Evolutionary conservation across 306 rosid species (phyloP), one percentile per base, ranked within the genome.

Genomic region (Cyamopsis tetragonoloba): DNA sequence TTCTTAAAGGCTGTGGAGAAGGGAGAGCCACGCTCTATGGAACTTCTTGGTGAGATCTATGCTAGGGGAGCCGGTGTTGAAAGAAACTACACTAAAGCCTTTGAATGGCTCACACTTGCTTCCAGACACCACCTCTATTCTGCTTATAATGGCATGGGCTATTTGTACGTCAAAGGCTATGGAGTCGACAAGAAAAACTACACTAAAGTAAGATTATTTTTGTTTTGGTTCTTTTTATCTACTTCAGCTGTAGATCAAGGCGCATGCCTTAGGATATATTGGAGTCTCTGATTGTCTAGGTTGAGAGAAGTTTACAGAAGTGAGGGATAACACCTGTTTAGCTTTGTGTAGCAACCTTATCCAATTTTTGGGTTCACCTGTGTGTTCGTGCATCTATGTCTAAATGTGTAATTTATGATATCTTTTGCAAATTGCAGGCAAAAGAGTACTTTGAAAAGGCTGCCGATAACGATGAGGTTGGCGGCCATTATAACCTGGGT

Each of bases 61-160:
- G 97, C 97, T 6, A 81, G 97, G 71, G 99, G 97, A 49, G 96
- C 96, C 0, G 99, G 96, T 54, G 96, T 95, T 15, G 97, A 90
- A 59, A 85, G 97, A 78, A 89, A 95, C 83, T 90, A 95, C 69
- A 80, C 96, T 1, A 86, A 78, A 75, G 97, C 99, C n/a, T 79
- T 90, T 28, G 95, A 90, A 51, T 95, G 99, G 96, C 96, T 95
- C 31, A 80, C 86, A 1, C 96, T 82, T 48, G 99, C 99, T 27
- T 88, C 97, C 9, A 83, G 78, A 48, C 99, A 88, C 65, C 90
- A 84, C 13, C 82, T 84, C 3, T 90, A 66, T 76, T 86, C 97
- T 8, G 96, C 99, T 47, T 95, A 88, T 64, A 95, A 95, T 76
- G 99, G 99, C 49, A 82, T 95, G 77, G 99, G 99, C 0, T 95